Conservation (phyloP, 495 filamentous ascomycete genomes). For the Lasiosphaeria miniovina region DNA sequence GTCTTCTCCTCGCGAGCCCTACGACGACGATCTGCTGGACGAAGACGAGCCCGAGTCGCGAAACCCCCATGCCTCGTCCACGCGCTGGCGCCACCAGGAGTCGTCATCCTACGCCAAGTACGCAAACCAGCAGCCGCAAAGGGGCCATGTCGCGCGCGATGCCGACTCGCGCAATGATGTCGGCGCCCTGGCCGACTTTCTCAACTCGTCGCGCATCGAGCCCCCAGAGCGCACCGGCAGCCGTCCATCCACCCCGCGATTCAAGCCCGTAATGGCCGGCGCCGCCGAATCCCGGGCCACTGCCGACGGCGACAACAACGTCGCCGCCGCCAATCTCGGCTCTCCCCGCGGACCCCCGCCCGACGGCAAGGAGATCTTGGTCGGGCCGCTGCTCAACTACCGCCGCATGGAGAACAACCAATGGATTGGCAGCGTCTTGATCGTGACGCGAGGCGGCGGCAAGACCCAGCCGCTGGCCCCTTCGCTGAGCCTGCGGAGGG, state of each 20-base stretch:
- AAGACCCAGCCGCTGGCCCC: conserved; percentile 37
- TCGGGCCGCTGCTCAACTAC: conserved; percentile 83
- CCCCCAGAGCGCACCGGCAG: conserved; percentile 19
- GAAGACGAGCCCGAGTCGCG: conserved; percentile 24
- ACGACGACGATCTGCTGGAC: conserved; percentile 27
- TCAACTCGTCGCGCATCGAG: conserved; percentile 47
- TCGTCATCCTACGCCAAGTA: conserved; percentile 41
- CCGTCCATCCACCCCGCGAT: conserved; percentile 27
- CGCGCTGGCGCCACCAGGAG: conserved; percentile 52
- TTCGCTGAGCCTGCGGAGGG: conserved; percentile 30
- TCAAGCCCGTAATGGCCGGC: conserved; percentile 42
- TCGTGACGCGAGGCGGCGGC: conserved; percentile 68
- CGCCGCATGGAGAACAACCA: conserved; percentile 67
- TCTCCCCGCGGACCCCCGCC: conserved; percentile 7
- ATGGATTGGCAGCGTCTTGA: conserved; percentile 84
- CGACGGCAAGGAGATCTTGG: conserved; percentile 61
- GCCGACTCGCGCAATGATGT: conserved; percentile 38
- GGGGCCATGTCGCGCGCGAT: conserved; percentile 32
- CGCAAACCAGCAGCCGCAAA: conserved; percentile 21
- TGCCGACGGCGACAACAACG: conserved; percentile 4
- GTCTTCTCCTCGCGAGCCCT: conserved; percentile 4
- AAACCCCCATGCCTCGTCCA: conserved; percentile 49
- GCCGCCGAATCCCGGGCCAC: conserved; percentile 27
- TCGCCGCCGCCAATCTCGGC: conserved; percentile 3
- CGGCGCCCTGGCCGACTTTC: conserved; percentile 47